Evolutionary conservation across 352 stramenopile genomes (phyloP).

Genomic region (Globisporangium iwayamae): DNA sequence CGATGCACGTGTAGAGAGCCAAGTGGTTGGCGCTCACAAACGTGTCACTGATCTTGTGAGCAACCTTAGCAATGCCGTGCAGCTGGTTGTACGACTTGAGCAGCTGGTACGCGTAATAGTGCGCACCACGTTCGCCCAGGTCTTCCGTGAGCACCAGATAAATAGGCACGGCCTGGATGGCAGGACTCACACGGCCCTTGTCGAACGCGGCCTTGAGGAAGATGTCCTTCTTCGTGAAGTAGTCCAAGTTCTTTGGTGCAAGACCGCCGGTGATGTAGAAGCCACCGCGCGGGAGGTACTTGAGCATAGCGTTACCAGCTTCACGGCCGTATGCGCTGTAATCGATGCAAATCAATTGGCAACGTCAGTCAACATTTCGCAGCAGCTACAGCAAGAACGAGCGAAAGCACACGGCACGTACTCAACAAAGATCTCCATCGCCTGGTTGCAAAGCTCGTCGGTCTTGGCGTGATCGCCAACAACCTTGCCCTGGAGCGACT

Average conservation of each 20-base stretch:
- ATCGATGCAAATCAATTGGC: constrained; percentile 8
- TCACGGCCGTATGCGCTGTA: constrained; percentile 91
- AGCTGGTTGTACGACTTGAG: constrained; percentile 56
- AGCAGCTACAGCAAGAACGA: neutral
- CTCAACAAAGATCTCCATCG: constrained; percentile 94
- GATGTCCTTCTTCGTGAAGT: constrained; percentile 81
- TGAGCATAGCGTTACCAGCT: constrained; percentile 92
- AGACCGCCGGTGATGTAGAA: constrained; percentile 97
- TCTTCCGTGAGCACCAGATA: constrained; percentile 91
- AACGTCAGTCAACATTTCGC: neutral
- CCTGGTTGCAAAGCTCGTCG: constrained; percentile 78
- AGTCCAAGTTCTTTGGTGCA: constrained; percentile 95
- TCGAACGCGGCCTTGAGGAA: constrained; percentile 87
- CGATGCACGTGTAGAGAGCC: constrained; percentile 40
- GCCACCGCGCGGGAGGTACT: constrained; percentile 94
- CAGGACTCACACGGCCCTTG: constrained; percentile 84
- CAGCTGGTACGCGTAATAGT: constrained; percentile 86
- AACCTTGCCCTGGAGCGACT: constrained; percentile 76
- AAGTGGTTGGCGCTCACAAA: constrained; percentile 38
- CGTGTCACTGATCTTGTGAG: constrained; percentile 27
- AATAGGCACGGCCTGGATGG: constrained; percentile 74
- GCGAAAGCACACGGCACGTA: constrained; percentile 23
- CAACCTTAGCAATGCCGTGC: constrained; percentile 31
- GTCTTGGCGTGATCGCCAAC: constrained; percentile 87
- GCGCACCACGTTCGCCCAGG: constrained; percentile 84